A percentile compares a stretch with the other conserved stretches of the same genome.
These are phyloP conservation scores for Parascedosporium putredinis DNA, from an alignment of 2,329 filamentous ascomycete species.

Conservation along the genomic window DNA sequence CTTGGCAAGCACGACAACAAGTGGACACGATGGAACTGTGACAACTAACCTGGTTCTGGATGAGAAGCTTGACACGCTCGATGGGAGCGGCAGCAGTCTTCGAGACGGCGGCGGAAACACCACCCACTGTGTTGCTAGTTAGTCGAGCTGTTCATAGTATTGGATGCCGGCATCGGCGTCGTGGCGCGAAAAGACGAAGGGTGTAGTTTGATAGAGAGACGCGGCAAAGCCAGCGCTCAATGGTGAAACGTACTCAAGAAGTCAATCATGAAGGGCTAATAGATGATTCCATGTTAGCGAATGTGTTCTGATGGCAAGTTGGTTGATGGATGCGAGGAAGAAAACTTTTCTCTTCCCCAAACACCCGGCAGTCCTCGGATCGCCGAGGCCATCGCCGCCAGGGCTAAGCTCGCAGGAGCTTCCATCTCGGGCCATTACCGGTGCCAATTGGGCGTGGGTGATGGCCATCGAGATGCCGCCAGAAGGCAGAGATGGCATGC, in stretches of 20 bases:
- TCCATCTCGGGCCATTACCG: not conserved
- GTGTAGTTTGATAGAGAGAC: too few species aligned
- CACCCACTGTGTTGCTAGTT: slow-evolving; percentile 65
- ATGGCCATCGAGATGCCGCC: not conserved
- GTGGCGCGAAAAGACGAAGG: not conserved
- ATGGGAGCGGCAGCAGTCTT: slow-evolving; percentile 99
- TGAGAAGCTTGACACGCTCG: slow-evolving; percentile 99
- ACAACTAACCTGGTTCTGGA: slow-evolving; percentile 95
- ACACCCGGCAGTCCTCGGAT: not conserved
- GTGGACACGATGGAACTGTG: too few species aligned
- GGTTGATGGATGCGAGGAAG: not conserved
- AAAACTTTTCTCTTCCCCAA: not conserved
- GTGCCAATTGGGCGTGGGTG: not conserved
- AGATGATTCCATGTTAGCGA: slow-evolving; percentile 23
- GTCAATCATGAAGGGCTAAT: slow-evolving; percentile 87
- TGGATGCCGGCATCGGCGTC: slow-evolving; percentile 7
- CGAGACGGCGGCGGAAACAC: slow-evolving; percentile 99
- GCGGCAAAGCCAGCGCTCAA: too few species aligned
- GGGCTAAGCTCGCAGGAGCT: not conserved
- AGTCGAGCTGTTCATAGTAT: slow-evolving; percentile 11
- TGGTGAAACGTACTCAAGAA: slow-evolving; percentile 80
- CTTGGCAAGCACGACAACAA: too few species aligned
- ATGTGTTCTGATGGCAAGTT: slow-evolving; percentile 4
- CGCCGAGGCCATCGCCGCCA: not conserved
- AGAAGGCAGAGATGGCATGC: not conserved